Evolutionary conservation across 2,329 filamentous ascomycete species (phyloP), one percentile per base, ranked within the genome.

Genomic region (Cercospora brassicicola): DNA sequence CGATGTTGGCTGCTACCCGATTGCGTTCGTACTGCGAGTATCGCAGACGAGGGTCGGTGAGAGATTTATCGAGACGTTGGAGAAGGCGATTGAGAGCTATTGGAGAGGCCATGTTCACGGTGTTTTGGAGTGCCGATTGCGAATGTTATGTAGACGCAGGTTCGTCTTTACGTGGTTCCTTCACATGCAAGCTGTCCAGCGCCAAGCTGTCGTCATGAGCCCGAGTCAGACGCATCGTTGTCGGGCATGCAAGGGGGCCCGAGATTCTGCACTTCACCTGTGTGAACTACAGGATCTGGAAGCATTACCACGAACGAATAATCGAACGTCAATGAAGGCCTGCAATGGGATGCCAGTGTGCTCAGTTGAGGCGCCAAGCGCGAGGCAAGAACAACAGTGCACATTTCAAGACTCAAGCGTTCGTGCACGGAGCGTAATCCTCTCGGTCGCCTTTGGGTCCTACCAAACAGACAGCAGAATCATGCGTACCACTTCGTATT

Each of bases 11-110:
- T 72, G 81, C 81, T 31, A 85, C 83, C 74, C 86, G 87, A 70
- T 85, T 84, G 68, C 91, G 85, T 80, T 92, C 90, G 75, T 88
- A 90, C 74, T 87, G 87, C 72, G 87, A 91, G 31, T 82, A 82
- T 64, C 86, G 69, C 57, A 76, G 64, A 10, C 71, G 61, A 59
- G 71, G 59, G 72, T 89, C 86, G 64, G 85, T 26, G 39, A 65
- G 63, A 26, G 63, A 60, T 13, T 20, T 51, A 13, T 65, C 55
- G 39, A 65, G 33, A 10, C 57, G 36, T 28, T 56, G 30, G n/a
- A 59, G 55, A 18, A 64, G 33, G 18, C 60, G 60, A 53, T 30
- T 48, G 6, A 64, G 62, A 36, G 48, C 13, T 18, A 45, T 20
- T 33, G 62, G 31, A 63, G 61, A 63, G 28, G 60, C 26, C 42